Conservation (phyloP, 1,284 basidiomycete species). For the Microstroma glucosiphilum region DNA sequence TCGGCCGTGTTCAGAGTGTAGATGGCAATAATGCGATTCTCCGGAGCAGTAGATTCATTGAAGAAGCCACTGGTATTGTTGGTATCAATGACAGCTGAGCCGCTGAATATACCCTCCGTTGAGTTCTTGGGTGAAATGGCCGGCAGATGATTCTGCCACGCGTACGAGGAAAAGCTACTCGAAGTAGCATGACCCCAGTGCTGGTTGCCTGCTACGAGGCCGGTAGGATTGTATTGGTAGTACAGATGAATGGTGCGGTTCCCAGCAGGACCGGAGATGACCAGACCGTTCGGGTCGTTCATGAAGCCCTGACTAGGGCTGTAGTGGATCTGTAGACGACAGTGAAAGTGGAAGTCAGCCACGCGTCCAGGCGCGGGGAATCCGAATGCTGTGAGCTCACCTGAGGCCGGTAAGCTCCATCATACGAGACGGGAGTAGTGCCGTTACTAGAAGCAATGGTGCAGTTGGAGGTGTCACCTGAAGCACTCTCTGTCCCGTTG, state of each 20-base stretch:
- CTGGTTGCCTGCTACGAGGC: conserved; percentile 52
- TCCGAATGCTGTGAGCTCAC: neutral
- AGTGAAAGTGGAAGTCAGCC: neutral
- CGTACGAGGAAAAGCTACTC: conserved; percentile 49
- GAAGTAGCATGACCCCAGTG: conserved; percentile 55
- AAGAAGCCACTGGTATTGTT: conserved; percentile 55
- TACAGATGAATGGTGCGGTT: conserved; percentile 54
- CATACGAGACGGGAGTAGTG: conserved; percentile 1
- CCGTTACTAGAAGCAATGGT: conserved; percentile 1
- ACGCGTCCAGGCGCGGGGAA: neutral
- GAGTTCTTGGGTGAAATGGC: conserved; percentile 44
- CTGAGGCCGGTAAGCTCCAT: neutral
- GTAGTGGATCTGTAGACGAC: conserved; percentile 28
- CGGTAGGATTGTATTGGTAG: conserved; percentile 53
- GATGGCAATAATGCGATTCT: conserved; percentile 52
- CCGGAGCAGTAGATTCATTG: conserved; percentile 44
- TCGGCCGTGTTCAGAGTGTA: conserved; percentile 53
- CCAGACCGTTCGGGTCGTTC: conserved; percentile 54
- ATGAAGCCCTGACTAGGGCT: conserved; percentile 50
- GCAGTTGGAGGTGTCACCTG: no score
- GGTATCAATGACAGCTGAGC: conserved; percentile 52
- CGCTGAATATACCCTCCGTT: conserved; percentile 49
- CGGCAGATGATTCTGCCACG: conserved; percentile 53
- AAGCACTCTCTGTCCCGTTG: no score
- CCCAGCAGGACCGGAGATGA: conserved; percentile 36